These are phyloP conservation scores for Suillus tomentosus DNA, from an alignment of 768 basidiomycete species.

Conservation along the genomic window DNA sequence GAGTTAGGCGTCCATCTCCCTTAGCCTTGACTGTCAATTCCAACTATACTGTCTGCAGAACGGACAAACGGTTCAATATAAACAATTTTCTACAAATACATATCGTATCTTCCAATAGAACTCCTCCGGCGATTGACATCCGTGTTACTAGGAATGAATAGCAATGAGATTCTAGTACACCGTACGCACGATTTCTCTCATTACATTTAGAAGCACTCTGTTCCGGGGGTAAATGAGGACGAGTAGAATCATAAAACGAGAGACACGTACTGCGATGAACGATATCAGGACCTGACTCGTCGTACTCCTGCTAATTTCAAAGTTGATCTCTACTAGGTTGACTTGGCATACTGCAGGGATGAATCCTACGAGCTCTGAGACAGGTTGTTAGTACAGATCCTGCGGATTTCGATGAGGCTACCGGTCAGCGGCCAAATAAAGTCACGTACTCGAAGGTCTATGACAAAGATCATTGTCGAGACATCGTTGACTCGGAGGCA, in stretches of 20 bases:
- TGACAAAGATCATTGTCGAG: too few relatives aligned
- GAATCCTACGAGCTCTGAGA: too few relatives aligned
- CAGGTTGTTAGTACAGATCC: too few relatives aligned
- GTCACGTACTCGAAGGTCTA: too few relatives aligned
- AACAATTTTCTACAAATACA: background rate
- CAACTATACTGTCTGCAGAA: background rate
- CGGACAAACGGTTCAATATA: background rate
- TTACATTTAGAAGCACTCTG: conserved; percentile 30
- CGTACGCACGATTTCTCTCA: conserved; percentile 22
- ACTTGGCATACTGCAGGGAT: too few relatives aligned
- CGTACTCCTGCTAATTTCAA: conserved; percentile 73
- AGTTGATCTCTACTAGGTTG: too few relatives aligned
- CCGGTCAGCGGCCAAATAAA: too few relatives aligned
- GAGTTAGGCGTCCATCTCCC: too few relatives aligned
- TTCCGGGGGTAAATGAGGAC: conserved; percentile 7
- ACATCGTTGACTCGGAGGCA: too few relatives aligned
- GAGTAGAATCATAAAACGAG: background rate
- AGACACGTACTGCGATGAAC: conserved; percentile 69
- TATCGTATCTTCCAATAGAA: background rate
- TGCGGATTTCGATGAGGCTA: too few relatives aligned
- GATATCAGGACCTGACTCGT: conserved; percentile 79
- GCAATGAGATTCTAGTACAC: conserved; percentile 29
- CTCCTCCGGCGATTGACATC: background rate
- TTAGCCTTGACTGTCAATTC: too few relatives aligned
- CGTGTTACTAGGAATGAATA: conserved; percentile 13